These are phyloP conservation scores for Ceriops decandra DNA, from an alignment of 345 rosid genomes.

Conservation along the genomic window DNA sequence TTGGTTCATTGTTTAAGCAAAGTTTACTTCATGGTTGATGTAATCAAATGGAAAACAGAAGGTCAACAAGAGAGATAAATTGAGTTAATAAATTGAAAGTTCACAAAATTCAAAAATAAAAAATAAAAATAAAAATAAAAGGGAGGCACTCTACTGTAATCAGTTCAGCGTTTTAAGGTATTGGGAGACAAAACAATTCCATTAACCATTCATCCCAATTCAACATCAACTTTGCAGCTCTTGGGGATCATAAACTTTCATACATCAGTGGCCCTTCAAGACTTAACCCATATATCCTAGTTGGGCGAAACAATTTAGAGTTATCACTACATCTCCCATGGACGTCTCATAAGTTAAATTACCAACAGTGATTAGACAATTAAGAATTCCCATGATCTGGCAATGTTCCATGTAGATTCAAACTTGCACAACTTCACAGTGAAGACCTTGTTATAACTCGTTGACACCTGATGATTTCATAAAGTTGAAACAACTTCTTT, in stretches of 20 bases:
- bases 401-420: no score
- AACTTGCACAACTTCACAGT: no score
- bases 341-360: background rate
- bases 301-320: slow-evolving; percentile 18
- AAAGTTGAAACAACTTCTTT: background rate
- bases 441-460: no score
- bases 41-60: background rate
- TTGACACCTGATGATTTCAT: background rate
- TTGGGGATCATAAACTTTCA: no score
- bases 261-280: no score
- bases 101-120: no score
- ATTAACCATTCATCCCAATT: background rate
- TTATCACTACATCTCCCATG: slow-evolving; percentile 1
- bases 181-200: background rate
- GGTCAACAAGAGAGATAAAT: background rate
- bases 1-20: background rate
- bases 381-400: background rate
- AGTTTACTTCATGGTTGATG: background rate
- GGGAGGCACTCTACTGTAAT: no score
- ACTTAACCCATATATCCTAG: no score
- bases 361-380: background rate
- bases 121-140: background rate
- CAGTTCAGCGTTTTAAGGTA: no score
- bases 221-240: background rate
- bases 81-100: no score